These are phyloP conservation scores for Ophiostoma australiae DNA, from an alignment of 2,329 filamentous ascomycete species.

Conservation along the genomic window DNA sequence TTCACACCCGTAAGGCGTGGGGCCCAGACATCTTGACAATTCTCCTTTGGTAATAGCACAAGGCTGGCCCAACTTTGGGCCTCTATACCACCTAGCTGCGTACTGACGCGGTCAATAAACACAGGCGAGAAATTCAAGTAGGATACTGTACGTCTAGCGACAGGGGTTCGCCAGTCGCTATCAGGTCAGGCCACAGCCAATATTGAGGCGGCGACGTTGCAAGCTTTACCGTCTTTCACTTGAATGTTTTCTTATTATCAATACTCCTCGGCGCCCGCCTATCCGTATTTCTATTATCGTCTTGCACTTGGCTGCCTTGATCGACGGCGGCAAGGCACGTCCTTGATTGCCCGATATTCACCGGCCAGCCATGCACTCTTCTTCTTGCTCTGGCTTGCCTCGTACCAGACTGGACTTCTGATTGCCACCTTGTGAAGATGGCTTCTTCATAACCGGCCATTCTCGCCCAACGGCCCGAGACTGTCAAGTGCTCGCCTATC, in stretches of 20 bases:
- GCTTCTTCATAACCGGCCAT: conserved; percentile 16
- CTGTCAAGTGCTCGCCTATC: conserved; percentile 1
- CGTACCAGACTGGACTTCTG: background rate
- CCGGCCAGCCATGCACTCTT: background rate
- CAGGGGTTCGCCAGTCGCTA: too few relatives aligned
- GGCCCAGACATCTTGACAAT: background rate
- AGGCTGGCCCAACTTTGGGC: background rate
- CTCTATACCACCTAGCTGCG: background rate
- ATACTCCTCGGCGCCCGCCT: background rate
- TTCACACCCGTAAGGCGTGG: too few relatives aligned
- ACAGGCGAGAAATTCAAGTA: background rate
- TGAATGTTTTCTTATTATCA: background rate
- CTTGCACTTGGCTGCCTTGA: background rate
- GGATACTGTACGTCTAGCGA: background rate
- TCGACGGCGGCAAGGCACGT: background rate
- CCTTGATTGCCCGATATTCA: background rate
- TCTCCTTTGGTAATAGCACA: background rate
- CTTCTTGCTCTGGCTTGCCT: background rate
- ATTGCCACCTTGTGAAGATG: background rate
- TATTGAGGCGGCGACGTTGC: background rate
- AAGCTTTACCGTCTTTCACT: background rate
- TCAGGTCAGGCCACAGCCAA: background rate
- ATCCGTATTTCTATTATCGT: background rate
- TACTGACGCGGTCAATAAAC: background rate
- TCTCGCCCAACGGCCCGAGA: conserved; percentile 21